Evolutionary conservation across 2,329 filamentous ascomycete genomes (phyloP).

Genomic region (Geosmithia flava): DNA sequence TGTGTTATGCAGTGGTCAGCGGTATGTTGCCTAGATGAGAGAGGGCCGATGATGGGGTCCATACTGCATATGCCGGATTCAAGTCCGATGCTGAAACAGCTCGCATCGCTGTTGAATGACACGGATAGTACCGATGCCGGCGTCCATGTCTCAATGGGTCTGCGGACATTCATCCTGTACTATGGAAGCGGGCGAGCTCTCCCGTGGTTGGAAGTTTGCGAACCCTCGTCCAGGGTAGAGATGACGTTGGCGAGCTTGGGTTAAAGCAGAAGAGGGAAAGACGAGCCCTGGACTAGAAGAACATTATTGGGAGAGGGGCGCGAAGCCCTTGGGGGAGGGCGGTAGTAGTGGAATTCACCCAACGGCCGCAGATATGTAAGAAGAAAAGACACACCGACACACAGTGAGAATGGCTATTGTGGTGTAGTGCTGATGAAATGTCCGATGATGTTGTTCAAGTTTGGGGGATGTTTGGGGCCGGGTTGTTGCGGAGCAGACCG

Average conservation of each 20-base stretch:
- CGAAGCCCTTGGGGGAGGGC: no score
- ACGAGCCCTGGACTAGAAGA: neutral
- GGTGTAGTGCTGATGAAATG: neutral
- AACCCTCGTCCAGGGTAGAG: neutral
- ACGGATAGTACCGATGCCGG: conserved; percentile 69
- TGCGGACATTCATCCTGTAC: conserved; percentile 75
- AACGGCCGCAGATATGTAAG: neutral
- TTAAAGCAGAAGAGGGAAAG: neutral
- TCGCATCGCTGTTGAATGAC: conserved; percentile 75
- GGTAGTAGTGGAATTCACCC: no score
- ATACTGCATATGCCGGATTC: conserved; percentile 74
- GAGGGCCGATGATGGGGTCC: neutral
- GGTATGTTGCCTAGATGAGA: neutral
- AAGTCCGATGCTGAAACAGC: conserved; percentile 76
- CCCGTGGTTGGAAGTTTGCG: no score
- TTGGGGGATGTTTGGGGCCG: neutral
- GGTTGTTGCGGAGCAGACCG: neutral
- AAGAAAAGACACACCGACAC: neutral
- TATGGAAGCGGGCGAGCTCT: no score
- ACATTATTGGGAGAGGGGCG: neutral
- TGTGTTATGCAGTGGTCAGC: neutral
- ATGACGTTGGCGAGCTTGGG: neutral
- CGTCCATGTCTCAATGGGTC: conserved; percentile 66
- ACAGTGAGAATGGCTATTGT: neutral
- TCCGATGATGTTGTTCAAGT: neutral